Conservation (phyloP, 805 yeast genomes). For the Sugiyamaella smithiae region DNA sequence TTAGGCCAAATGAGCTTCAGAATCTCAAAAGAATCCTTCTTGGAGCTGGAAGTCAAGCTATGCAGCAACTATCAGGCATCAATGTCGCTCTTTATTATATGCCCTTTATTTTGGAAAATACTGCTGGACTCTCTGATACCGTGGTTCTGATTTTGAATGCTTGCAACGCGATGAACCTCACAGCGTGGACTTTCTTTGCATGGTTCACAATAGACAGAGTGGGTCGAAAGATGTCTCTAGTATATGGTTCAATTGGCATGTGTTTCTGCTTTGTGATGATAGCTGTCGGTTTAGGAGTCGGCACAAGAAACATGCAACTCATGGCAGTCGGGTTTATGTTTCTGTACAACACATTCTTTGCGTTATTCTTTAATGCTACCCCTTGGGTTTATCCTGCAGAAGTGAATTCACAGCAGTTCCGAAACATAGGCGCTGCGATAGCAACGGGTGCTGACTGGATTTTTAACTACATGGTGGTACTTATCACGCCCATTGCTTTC, state of each 20-base stretch:
- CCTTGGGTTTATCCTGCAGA: slow-evolving; percentile 14
- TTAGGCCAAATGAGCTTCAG: slow-evolving; percentile 8
- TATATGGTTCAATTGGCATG: slow-evolving; percentile 8
- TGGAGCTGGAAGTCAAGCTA: slow-evolving; percentile 12
- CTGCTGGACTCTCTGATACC: background rate
- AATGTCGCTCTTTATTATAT: slow-evolving; percentile 16
- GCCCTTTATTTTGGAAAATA: slow-evolving; percentile 15
- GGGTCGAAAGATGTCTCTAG: slow-evolving; percentile 9
- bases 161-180: slow-evolving; percentile 7
- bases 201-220: slow-evolving; percentile 10
- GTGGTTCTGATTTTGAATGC: slow-evolving; percentile 6
- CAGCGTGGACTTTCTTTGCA: slow-evolving; percentile 8
- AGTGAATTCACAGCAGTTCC: slow-evolving; percentile 10
- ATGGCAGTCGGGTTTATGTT: slow-evolving; percentile 3
- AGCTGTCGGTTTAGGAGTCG: slow-evolving; percentile 1
- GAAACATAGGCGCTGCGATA: slow-evolving; percentile 7
- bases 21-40: slow-evolving; percentile 16
- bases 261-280: slow-evolving; percentile 1
- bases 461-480: slow-evolving; percentile 13
- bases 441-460: slow-evolving; percentile 17
- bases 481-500: slow-evolving; percentile 41
- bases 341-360: slow-evolving; percentile 3
- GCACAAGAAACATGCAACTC: background rate
- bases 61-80: slow-evolving; percentile 21
- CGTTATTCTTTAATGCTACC: slow-evolving; percentile 6